Evolutionary conservation across 345 rosid genomes (phyloP), one percentile per base, ranked within the genome.

Genomic region (Noccaea caerulescens): DNA sequence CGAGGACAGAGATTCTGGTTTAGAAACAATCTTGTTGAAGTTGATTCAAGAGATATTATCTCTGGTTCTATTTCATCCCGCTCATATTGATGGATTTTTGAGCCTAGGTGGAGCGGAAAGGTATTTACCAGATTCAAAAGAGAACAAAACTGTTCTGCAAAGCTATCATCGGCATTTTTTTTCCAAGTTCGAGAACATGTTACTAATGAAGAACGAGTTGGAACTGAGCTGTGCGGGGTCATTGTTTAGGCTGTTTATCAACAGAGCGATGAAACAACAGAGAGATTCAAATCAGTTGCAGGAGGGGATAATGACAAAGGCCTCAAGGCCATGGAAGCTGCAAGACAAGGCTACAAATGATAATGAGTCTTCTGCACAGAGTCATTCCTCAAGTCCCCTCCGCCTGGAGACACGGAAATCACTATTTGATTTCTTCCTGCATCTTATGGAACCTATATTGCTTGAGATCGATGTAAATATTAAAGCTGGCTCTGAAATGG

Each of bases 111-210:
- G 81, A 75, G 42, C 73, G 27, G 84, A 82, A 63, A 91, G 77
- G 79, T 87, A 88, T 84, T 76, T 75, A 34, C 61, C 77, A 67
- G 66, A 80, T 55, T 65, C 69, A 8, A 69, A 81, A 59, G 80
- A 66, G 73, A 72, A 73, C 49, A 86, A 77, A 75, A 73, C 66
- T 10, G 65, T 73, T 10, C 52, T 84, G 57, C 76, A 75, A 78
- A 89, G 99, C 80, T 89, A 94, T 66, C 98, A 94, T 45, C 83
- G 93, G 62, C 90, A 89, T 80, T 83, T 89, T 44, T 89, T 91
- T 77, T 80, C 84, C 65, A 85, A 83, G 82, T 75, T 89, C 41
- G 80, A 85, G 70, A 76, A 63, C 55, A 73, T 88, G 59, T 41
- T 84, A 44, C 66, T 49, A 63, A 72, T 56, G 75, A 91, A 84